These are phyloP conservation scores for Allomyces javanicus DNA, from an alignment of 192 early-diverging fungal genomes.

Conservation along the genomic window DNA sequence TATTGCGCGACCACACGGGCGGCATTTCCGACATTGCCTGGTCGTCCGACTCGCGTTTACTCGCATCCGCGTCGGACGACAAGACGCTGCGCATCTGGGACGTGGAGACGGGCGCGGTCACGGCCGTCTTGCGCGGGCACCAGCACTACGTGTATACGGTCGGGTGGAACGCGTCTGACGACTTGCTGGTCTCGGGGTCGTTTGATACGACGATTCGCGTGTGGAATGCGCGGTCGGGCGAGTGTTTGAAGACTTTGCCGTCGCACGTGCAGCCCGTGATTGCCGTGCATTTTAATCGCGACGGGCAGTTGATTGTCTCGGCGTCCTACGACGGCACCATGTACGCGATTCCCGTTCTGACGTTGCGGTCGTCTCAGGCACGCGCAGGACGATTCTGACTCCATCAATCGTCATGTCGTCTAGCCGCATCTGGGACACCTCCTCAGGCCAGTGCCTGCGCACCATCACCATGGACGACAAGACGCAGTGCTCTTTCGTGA, in stretches of 20 bases:
- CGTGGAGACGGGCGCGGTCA: constrained; percentile 38
- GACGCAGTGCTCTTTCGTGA: constrained; percentile 49
- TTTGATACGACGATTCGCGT: constrained; percentile 94
- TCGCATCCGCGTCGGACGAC: constrained; percentile 90
- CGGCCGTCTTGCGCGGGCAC: constrained; percentile 62
- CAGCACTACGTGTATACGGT: constrained; percentile 96
- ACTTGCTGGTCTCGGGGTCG: constrained; percentile 86
- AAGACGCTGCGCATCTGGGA: constrained; percentile 87
- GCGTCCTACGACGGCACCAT: constrained; percentile 89
- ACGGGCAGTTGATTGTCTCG: constrained; percentile 89
- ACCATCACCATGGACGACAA: constrained; percentile 23
- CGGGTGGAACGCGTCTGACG: constrained; percentile 85
- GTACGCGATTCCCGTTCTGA: constrained; percentile 23
- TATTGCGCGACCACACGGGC: constrained; percentile 69
- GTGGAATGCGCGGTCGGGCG: constrained; percentile 86
- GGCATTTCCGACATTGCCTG: constrained; percentile 95
- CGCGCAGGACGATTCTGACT: constrained; percentile 4
- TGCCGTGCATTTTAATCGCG: constrained; percentile 88
- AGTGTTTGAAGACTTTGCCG: constrained; percentile 74
- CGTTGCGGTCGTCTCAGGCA: constrained; percentile 1
- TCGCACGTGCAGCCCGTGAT: constrained; percentile 93
- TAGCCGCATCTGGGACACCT: constrained; percentile 95
- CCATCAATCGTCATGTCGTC: not conserved
- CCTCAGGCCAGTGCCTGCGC: constrained; percentile 92
- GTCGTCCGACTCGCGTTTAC: constrained; percentile 70